Base-by-base conservation (phyloP, 768 basidiomycete genomes). In the Suillus weaverae region DNA sequence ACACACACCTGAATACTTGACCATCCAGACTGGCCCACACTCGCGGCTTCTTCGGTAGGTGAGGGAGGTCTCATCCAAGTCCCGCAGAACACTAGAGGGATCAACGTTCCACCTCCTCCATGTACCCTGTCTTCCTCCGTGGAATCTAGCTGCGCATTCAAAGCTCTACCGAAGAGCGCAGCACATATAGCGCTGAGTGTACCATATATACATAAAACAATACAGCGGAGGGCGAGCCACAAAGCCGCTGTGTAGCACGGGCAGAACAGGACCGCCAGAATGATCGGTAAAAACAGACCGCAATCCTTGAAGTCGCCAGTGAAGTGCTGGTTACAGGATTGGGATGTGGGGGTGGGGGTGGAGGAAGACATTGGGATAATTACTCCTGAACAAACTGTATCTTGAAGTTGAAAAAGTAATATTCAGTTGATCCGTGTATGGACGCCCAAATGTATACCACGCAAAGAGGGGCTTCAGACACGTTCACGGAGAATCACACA, bases 201-300 rank as follows among this genome's bases (percentile, higher is more conserved):
- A 20, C 18, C 18, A 10, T 32, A 1, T 18, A 53, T 5, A 20
- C 18, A 53, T 32, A 11, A 10, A 32, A 20, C 9, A 9, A 54
- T n/a, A 6, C 2, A 1, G 32, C 0, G 1, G 5, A 54, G 9
- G 3, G 2, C 10, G 11, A 1, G 6, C 9, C 5, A 54, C 32
- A 54, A 20, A 33, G 20, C 5, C 1, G 5, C 0, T 11, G 1
- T 3, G 10, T 11, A 54, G 20, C 4, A 20, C 32, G 53, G 32
- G 53, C 1, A 6, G 6, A 51, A 14, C 2, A 26, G 0, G 26
- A 50, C 0, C 26, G 7, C 6, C 13, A 26, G 13, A 4, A 16
- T 0, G 26, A 50, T 11, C 10, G n/a, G n/a, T 16, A 14, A 8
- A 0, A 13, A 5, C 2, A 30, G 9, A 18, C 39, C 13, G 14